Percentiles rank a stretch among this genome's conserved stretches.
These are phyloP conservation scores for Lathyrus aphaca DNA, from an alignment of 306 rosid species.

Conservation along the genomic window DNA sequence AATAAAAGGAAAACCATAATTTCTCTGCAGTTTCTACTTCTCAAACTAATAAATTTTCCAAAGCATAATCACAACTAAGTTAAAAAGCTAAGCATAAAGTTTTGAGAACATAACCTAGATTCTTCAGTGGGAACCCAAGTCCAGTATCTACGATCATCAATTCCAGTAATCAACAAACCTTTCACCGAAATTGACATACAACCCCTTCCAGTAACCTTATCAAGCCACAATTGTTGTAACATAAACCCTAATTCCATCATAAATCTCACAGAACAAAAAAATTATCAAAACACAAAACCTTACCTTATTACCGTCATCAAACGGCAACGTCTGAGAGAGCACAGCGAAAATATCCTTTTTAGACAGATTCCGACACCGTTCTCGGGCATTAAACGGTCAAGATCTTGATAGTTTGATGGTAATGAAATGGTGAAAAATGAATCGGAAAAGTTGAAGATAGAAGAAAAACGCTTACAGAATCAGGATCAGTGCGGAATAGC, in stretches of 20 bases:
- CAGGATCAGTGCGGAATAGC: no score
- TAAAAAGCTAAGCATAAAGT: not conserved
- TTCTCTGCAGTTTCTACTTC: no score
- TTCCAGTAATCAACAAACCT: conserved; percentile 84
- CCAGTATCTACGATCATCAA: conserved; percentile 89
- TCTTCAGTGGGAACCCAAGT: conserved; percentile 92
- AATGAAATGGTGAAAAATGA: no score
- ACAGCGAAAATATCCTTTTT: conserved; percentile 79
- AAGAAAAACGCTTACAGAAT: no score
- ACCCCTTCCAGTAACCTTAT: conserved; percentile 69
- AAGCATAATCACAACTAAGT: no score
- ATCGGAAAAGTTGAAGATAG: no score
- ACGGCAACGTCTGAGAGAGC: conserved; percentile 68
- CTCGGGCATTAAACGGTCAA: conserved; percentile 61
- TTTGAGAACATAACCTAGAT: conserved; percentile 61
- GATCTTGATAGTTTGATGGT: no score
- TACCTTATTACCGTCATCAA: conserved; percentile 75
- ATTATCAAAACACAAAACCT: not conserved
- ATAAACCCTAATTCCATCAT: conserved; percentile 30
- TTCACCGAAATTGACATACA: conserved; percentile 72
- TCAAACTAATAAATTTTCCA: no score
- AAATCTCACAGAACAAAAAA: not conserved
- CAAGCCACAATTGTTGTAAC: conserved; percentile 81
- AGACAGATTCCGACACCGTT: conserved; percentile 54
- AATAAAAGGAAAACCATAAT: no score